Evolutionary conservation across 495 filamentous ascomycete species (phyloP).

Genomic region (Lophiotrema nucula): DNA sequence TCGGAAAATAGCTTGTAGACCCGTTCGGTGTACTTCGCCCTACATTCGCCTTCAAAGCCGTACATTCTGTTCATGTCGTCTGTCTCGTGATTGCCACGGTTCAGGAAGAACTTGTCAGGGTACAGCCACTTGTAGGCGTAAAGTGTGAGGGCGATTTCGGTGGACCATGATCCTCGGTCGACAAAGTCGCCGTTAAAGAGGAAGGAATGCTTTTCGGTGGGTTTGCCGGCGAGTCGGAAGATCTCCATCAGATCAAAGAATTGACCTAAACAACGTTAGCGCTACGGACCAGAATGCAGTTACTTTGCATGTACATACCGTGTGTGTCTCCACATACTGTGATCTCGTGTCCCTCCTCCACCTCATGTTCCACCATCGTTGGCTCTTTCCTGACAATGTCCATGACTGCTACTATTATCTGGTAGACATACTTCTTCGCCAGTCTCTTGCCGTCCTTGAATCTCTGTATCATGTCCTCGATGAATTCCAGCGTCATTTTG

Average conservation of each 20-base stretch:
- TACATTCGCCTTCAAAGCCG: slow-evolving; percentile 97
- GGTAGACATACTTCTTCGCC: slow-evolving; percentile 94
- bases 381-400: slow-evolving; percentile 87
- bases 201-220: slow-evolving; percentile 80
- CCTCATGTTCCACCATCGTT: slow-evolving; percentile 93
- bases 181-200: slow-evolving; percentile 99
- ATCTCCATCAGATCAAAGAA: slow-evolving; percentile 96
- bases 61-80: slow-evolving; percentile 99
- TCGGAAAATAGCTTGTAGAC: slow-evolving; percentile 98
- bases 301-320: too few relatives aligned
- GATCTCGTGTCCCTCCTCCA: slow-evolving; percentile 70
- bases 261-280: too few relatives aligned
- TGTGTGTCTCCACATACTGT: slow-evolving; percentile 99
- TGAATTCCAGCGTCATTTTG: slow-evolving; percentile 93
- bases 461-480: slow-evolving; percentile 91
- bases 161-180: slow-evolving; percentile 95
- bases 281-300: too few relatives aligned
- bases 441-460: slow-evolving; percentile 97
- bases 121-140: slow-evolving; percentile 97
- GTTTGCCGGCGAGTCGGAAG: slow-evolving; percentile 86
- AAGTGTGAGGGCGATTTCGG: slow-evolving; percentile 87
- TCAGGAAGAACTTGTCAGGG: slow-evolving; percentile 86
- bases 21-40: slow-evolving; percentile 94
- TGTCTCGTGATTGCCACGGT: slow-evolving; percentile 98
- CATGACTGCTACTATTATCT: slow-evolving; percentile 86